Conservation (phyloP, 257 asterid species). For the Agastache rugosa region DNA sequence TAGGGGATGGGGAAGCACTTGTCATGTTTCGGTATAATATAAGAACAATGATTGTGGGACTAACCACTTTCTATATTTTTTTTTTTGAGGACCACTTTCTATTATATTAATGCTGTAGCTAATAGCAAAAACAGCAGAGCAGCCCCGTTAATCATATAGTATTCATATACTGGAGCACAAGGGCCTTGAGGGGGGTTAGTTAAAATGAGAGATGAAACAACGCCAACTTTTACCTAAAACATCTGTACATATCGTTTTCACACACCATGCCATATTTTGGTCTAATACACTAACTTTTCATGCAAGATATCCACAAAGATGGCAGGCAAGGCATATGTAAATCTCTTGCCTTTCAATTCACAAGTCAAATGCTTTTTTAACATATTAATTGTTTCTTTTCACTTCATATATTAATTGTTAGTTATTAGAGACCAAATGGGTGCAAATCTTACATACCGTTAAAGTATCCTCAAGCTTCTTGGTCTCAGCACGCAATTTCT, state of each 20-base stretch:
- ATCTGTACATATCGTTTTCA: not conserved
- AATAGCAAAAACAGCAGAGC: not conserved
- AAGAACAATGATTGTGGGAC: not conserved
- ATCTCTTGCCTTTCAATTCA: conserved; percentile 9
- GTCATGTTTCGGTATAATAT: conserved; percentile 19
- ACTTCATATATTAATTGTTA: conserved; percentile 7
- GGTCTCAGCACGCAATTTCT: conserved; percentile 83
- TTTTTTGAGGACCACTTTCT: too few species aligned
- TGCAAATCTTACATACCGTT: conserved; percentile 64
- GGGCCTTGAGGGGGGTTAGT: not conserved
- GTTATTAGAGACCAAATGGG: conserved; percentile 16
- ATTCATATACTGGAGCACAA: not conserved
- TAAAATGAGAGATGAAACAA: conserved; percentile 7
- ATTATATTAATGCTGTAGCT: not conserved
- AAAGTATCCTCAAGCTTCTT: conserved; percentile 81
- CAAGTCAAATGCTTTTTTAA: not conserved
- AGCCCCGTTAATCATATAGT: not conserved
- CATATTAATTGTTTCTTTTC: not conserved
- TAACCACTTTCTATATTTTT: not conserved
- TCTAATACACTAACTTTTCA: not conserved
- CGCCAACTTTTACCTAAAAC: not conserved
- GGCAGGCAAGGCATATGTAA: conserved; percentile 10
- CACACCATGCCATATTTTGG: not conserved
- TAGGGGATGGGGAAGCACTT: not conserved
- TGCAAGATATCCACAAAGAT: conserved; percentile 10